Evolutionary conservation across 352 stramenopile species (phyloP), one percentile per base, ranked within the genome.

Genomic region (Plasmopara viticola): DNA sequence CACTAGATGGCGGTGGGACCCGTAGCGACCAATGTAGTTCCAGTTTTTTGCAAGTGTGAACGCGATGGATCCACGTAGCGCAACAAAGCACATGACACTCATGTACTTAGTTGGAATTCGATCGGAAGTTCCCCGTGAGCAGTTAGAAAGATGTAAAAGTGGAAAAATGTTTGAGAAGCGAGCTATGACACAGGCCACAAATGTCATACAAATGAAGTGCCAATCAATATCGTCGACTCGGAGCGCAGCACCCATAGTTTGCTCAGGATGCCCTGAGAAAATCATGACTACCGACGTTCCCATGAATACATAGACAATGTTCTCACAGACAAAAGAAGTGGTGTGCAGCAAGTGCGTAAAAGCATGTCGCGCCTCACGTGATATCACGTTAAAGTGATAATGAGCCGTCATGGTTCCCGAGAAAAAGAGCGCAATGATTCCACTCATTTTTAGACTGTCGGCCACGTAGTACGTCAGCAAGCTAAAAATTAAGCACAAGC

Each of bases 401-500:
- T 93, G 82, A 40, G 82, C 79, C 12, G 82, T 93, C 74, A 91
- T 89, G 0, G 80, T 91, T 29, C 83, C 94, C 7, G 86, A 95
- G 64, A 98, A 97, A 33, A 98, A 90, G 8, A 97, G 84, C 33
- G 88, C 82, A 31, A 98, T 89, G 55, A 98, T 98, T 17, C 94
- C 91, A 38, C 81, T 94, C 29, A 95, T 64, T 31, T 92, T 64
- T 15, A 91, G 46, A 52, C 64, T 83, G 41, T 92, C 76, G 25
- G 76, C 77, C 15, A 90, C 72, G 44, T 90, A 90, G 56, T 91
- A 90, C 44, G 83, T 88, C 18, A 94, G 63, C 54, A 93, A 57
- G 39, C 80, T 91, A 62, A 91, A 90, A 43, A 93, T 90, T 38
- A 90, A 58, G 49, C 79, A 90, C 31, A 93, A 54, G 44, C 72